Percentiles rank a stretch among this genome's conserved stretches.
Evolutionary conservation across 2,329 filamentous ascomycete genomes (phyloP).

Genomic region (Colletotrichum musae): DNA sequence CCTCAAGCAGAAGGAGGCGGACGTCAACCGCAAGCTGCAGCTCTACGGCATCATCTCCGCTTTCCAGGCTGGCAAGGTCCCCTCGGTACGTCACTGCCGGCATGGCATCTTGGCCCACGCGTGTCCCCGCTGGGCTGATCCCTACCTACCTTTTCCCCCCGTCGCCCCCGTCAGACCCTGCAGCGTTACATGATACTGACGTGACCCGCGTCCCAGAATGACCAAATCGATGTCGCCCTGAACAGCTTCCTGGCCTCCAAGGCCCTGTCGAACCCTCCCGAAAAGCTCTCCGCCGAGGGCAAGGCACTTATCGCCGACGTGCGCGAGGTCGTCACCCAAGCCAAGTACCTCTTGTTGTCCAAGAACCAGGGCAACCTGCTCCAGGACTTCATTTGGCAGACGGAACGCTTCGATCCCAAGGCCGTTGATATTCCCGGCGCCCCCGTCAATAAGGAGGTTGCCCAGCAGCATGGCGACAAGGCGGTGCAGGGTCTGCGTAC

Average conservation of each 20-base stretch:
- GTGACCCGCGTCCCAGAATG: conserved; percentile 72
- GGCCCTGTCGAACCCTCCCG: conserved; percentile 77
- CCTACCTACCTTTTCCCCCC: not conserved
- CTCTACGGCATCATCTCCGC: conserved; percentile 91
- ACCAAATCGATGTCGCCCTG: conserved; percentile 94
- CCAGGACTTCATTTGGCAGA: conserved; percentile 98
- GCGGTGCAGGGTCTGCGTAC: conserved; percentile 89
- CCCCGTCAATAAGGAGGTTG: conserved; percentile 81
- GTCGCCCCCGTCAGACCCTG: not conserved
- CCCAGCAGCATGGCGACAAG: conserved; percentile 86
- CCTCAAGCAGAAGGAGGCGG: conserved; percentile 81
- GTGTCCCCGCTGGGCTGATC: not conserved
- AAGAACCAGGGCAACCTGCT: conserved; percentile 97
- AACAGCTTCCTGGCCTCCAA: conserved; percentile 87
- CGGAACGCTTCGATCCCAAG: conserved; percentile 79
- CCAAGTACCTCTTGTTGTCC: conserved; percentile 86
- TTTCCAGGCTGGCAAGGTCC: conserved; percentile 90
- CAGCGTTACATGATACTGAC: conserved; percentile 31
- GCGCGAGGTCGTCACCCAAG: conserved; percentile 83
- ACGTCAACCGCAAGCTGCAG: conserved; percentile 95
- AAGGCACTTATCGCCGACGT: conserved; percentile 83
- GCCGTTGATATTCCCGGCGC: conserved; percentile 73
- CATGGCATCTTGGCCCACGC: conserved; percentile 17
- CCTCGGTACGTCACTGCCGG: conserved; percentile 74
- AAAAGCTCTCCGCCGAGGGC: conserved; percentile 86